Evolutionary conservation across 139 green algal species (phyloP), one percentile per base, ranked within the genome.

Genomic region (Haematococcus lacustris): DNA sequence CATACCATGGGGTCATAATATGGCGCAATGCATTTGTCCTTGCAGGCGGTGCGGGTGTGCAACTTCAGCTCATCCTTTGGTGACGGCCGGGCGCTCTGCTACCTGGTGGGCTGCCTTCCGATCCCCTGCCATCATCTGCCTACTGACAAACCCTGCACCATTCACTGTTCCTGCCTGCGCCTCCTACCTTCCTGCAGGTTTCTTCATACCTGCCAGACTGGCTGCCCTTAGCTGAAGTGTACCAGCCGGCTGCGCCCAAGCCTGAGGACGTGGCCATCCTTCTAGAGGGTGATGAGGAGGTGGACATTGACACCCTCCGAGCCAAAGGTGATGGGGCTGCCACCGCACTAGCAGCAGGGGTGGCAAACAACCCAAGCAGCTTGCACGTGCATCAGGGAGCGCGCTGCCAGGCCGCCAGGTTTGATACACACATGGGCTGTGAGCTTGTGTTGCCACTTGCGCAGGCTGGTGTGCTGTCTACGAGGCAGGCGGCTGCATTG

Each of bases 31-130:
- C n/a, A n/a, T n/a, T n/a, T n/a, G n/a, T n/a, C n/a, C n/a, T n/a
- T 60, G 21, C 82, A 89, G 37, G 84, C 82, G 26, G 47, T 90
- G 30, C 57, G 5, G 38, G 78, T 94, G 33, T 38, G 70, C 25
- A 81, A 88, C 78, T 90, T 92, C 74, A 89, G 68, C 4, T 75
- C 50, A 17, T 80, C 71, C 35, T 92, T 96, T 75, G 85, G 74
- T 0, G 91, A 96, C 66, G 91, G 90, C 0, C 73, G 79, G 5
- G 85, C 78, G 21, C 85, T 95, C 25, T 95, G 91, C 73, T 76
- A 89, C 39, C 73, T 96, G 80, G 85, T 93, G 51, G 71, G 85
- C 63, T 2, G 34, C n/a, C n/a, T n/a, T n/a, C n/a, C n/a, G n/a
- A n/a, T n/a, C n/a, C n/a, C n/a, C n/a, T n/a, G n/a, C n/a, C n/a